Conservation (phyloP, 352 stramenopile species). For the Phytopythium boreale region DNA sequence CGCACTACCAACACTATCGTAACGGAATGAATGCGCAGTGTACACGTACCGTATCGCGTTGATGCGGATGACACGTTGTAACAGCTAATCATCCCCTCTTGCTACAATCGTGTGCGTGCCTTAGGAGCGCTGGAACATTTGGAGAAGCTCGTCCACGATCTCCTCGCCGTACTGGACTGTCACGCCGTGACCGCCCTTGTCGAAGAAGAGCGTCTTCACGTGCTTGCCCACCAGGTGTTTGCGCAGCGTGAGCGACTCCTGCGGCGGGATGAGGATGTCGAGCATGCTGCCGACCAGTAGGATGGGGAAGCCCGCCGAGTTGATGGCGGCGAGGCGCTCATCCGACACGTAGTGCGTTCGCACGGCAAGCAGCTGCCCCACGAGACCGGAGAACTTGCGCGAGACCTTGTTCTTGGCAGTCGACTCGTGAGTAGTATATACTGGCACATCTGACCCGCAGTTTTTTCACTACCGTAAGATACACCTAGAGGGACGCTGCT, state of each 20-base stretch:
- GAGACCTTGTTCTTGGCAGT: conserved; percentile 22
- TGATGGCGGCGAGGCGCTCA: conserved; percentile 39
- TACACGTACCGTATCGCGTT: neutral
- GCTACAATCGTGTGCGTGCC: neutral
- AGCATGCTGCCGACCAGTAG: conserved; percentile 43
- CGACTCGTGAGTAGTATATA: conserved; percentile 23
- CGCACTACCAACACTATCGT: neutral
- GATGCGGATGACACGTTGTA: neutral
- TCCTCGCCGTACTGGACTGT: conserved; percentile 49
- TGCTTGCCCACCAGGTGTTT: conserved; percentile 34
- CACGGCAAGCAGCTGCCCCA: conserved; percentile 30
- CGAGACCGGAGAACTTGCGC: conserved; percentile 20
- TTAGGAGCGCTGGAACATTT: conserved; percentile 17
- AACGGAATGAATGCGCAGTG: neutral
- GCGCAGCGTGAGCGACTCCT: conserved; percentile 33
- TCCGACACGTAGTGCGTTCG: conserved; percentile 50
- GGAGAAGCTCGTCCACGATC: conserved; percentile 23
- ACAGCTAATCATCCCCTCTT: no score
- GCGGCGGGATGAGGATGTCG: conserved; percentile 43
- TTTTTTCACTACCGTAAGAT: no score
- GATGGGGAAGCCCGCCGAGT: conserved; percentile 38
- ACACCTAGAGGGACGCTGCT: no score
- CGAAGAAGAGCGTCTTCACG: conserved; percentile 43
- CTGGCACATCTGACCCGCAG: no score
- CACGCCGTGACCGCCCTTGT: conserved; percentile 39